Conservation (phyloP, 768 basidiomycete genomes). For the Trametes meyenii region DNA sequence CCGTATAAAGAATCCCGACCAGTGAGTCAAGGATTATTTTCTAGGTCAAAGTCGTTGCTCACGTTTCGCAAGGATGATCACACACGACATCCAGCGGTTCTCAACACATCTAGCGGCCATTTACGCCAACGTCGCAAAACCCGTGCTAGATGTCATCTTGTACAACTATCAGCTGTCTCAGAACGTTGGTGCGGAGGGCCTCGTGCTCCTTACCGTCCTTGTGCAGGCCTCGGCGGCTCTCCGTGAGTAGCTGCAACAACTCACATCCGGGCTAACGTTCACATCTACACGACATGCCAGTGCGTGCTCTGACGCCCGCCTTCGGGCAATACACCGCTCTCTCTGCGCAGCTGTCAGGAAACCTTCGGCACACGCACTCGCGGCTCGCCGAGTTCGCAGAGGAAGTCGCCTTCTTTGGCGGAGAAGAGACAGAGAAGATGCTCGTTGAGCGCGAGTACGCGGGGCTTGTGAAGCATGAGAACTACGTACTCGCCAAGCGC, state of each 20-base stretch:
- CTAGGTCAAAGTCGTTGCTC: slow-evolving; percentile 15
- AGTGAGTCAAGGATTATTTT: slow-evolving; percentile 48
- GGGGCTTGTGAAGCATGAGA: slow-evolving; percentile 82
- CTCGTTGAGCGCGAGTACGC: slow-evolving; percentile 89
- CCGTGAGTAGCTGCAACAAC: slow-evolving; percentile 48
- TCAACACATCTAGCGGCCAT: slow-evolving; percentile 89
- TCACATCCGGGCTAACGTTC: no score
- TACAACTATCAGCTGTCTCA: slow-evolving; percentile 95
- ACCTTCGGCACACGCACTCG: slow-evolving; percentile 90
- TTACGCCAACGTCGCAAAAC: slow-evolving; percentile 93
- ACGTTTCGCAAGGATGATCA: slow-evolving; percentile 74
- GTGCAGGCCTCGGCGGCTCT: slow-evolving; percentile 85
- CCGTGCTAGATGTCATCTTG: slow-evolving; percentile 86
- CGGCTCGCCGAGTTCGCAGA: slow-evolving; percentile 87
- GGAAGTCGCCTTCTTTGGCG: slow-evolving; percentile 86
- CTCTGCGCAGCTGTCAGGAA: slow-evolving; percentile 86
- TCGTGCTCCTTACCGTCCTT: slow-evolving; percentile 78
- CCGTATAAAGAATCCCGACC: slow-evolving; percentile 93
- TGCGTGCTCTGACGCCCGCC: slow-evolving; percentile 85
- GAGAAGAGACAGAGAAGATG: slow-evolving; percentile 89
- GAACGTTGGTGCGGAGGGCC: slow-evolving; percentile 93
- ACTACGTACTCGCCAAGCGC: slow-evolving; percentile 71
- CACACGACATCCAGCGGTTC: slow-evolving; percentile 94
- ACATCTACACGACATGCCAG: slow-evolving; percentile 42
- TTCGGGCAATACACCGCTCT: slow-evolving; percentile 91